These are phyloP conservation scores for Leishmania lainsoni DNA, from an alignment of 208 protist species.

Conservation along the genomic window DNA sequence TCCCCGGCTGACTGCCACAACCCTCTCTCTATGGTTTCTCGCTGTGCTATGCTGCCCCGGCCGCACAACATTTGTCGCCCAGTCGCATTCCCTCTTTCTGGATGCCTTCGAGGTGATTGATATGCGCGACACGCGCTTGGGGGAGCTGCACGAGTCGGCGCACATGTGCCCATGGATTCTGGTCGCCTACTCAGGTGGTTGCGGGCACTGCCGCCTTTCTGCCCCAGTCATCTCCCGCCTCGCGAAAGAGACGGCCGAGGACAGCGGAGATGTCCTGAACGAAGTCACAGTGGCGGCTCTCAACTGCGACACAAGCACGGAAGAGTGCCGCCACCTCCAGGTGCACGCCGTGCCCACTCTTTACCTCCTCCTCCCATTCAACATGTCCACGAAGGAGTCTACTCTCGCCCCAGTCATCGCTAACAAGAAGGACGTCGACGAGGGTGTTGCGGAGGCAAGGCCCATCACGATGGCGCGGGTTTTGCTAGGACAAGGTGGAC, in stretches of 20 bases:
- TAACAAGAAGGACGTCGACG: background rate
- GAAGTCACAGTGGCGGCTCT: conserved; percentile 37
- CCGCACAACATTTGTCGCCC: background rate
- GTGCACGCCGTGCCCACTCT: conserved; percentile 38
- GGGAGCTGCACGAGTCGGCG: conserved; percentile 21
- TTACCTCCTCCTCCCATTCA: conserved; percentile 39
- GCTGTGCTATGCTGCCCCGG: background rate
- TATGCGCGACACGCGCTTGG: conserved; percentile 18
- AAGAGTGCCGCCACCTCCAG: conserved; percentile 32
- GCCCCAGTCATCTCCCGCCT: conserved; percentile 24
- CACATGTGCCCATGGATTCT: conserved; percentile 68
- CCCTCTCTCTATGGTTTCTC: background rate
- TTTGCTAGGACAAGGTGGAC: conserved; percentile 5
- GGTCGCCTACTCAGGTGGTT: conserved; percentile 55
- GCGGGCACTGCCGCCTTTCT: conserved; percentile 54
- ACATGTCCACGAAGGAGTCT: background rate
- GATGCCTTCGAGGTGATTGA: conserved; percentile 22
- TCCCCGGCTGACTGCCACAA: too few relatives aligned
- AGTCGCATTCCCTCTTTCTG: conserved; percentile 17
- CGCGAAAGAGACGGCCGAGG: conserved; percentile 17
- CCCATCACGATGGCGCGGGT: conserved; percentile 6
- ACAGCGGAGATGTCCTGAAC: conserved; percentile 11
- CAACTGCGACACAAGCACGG: conserved; percentile 47
- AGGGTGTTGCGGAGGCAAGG: background rate
- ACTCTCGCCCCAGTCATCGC: conserved; percentile 4